phyloP scores from a whole-genome alignment of 805 yeast genomes.

The Debaryomyces prosopidis region DNA sequence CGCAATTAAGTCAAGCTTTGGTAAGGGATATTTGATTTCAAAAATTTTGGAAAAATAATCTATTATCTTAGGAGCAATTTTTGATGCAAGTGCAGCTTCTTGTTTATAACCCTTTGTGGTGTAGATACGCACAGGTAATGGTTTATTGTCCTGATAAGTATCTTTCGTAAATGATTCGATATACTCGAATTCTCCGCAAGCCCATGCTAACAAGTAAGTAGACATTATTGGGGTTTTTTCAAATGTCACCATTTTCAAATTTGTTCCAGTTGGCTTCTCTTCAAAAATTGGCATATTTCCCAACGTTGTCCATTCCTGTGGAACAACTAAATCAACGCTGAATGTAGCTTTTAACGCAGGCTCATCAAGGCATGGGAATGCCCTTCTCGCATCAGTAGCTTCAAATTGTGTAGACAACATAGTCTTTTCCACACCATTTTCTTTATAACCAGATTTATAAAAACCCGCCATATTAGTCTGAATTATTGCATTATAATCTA shows the following conservation, averaged over 20 bases:
- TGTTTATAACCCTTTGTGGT: constrained; percentile 50
- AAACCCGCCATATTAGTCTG: constrained; percentile 60
- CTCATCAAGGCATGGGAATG: constrained; percentile 60
- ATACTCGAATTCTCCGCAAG: constrained; percentile 56
- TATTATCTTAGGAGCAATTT: constrained; percentile 49
- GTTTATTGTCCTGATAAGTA: constrained; percentile 35
- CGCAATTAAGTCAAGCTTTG: constrained; percentile 78
- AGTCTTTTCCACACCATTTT: constrained; percentile 34
- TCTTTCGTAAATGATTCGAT: constrained; percentile 46
- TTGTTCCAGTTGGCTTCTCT: constrained; percentile 4
- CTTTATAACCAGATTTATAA: constrained; percentile 47
- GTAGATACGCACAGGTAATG: constrained; percentile 51
- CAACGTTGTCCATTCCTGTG: constrained; percentile 37
- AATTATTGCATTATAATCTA: constrained; percentile 44
- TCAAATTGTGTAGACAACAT: constrained; percentile 59
- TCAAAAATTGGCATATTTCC: constrained; percentile 47
- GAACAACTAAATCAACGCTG: constrained; percentile 40
- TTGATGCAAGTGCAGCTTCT: constrained; percentile 49
- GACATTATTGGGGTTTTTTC: constrained; percentile 55
- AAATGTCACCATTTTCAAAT: constrained; percentile 32
- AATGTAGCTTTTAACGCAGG: constrained; percentile 59
- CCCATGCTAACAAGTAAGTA: constrained; percentile 60
- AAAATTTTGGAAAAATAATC: constrained; percentile 51
- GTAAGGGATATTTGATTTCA: constrained; percentile 66
- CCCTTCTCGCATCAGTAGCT: constrained; percentile 59